Base-by-base conservation (phyloP, 225 moss, liverwort and hornwort species). In the Thuidium tamariscinum region DNA sequence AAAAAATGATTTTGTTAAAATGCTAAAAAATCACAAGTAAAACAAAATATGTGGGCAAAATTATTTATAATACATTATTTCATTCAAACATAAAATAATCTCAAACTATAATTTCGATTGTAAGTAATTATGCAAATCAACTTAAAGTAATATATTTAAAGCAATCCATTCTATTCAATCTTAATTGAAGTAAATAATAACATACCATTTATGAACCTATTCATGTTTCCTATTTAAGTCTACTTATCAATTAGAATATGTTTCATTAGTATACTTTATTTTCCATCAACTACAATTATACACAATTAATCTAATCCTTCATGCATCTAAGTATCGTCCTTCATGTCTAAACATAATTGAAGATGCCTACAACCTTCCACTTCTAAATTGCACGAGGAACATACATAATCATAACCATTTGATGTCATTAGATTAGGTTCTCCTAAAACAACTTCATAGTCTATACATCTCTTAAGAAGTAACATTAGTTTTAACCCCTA, bases 401-500 rank as follows among this genome's bases (percentile, higher is more conserved):
- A 71, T 16, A 16, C 5, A 42, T 8, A 42, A 16, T 71, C 10
- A 70, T 26, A 5, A 69, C 8, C 26, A 69, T 41, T 16, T 42
- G 42, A 70, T 69, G 15, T 69, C 11, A 15, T 9, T 70, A 41
- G 2, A 16, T 27, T 16, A 71, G 8, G 9, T 39, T 68, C 26
- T 16, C 16, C 9, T 27, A 15, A 2, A 70, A 27, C 27, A 42
- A 42, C 5, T 29, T 10, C 25, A 68, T 23, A 37, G 11, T 26
- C 70, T 41, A 25, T 16, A 42, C 41, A 70, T 41, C 42, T 42
- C 9, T 26, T 5, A 42, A 42, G 16, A 42, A 42, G 8, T 41
- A 2, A 16, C 0, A 4, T 71, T 5, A 21, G 7, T 5, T 15
- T 44, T n/a, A n/a, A n/a, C n/a, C n/a, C n/a, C n/a, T n/a, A n/a